Evolutionary conservation across 2,329 filamentous ascomycete species (phyloP), one percentile per base, ranked within the genome.

Genomic region (Fusarium transvaalense): DNA sequence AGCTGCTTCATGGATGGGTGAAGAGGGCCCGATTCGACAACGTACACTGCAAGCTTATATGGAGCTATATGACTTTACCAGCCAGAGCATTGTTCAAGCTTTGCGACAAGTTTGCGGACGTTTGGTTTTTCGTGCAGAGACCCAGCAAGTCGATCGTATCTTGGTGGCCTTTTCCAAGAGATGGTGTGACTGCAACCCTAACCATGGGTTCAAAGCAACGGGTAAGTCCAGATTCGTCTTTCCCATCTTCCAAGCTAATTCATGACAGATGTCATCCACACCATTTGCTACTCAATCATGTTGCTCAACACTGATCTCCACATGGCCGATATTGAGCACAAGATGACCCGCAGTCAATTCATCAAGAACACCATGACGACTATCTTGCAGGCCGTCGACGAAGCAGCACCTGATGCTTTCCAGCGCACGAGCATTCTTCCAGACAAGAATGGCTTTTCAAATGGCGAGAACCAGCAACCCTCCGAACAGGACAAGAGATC

Each of bases 331-430:
- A 97, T 98, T 72, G 94, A 97, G 65, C 89, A 92, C 73, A 97
- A 97, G 82, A 99, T 99, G 96, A 98, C 95, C 2, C 89, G 92
- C 57, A 91, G 86, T 67, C 95, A 98, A 75, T 99, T 98, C 75
- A 88, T 99, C 76, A 97, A 97, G 80, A 99, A 99, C 76, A 97
- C 96, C 6, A 90, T 98, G 84, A 91, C 92, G 1, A 97, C 95
- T 0, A 92, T 99, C 66, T 89, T 88, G 61, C 89, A 93, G 48
- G 90, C 92, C 14, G 86, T 94, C 12, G 83, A 86, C 38, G 93
- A 97, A 71, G 88, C 90, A n/a, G 88, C 85, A 1, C 88, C 92
- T 2, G 86, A 89, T 63, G 86, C 85, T 2, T 91, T 91, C 66
- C 86, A 90, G 34, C 83, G 86, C 5, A 81, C 86, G 6, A 86